These are phyloP conservation scores for Medicago lupulina DNA, from an alignment of 306 rosid species.

Conservation along the genomic window DNA sequence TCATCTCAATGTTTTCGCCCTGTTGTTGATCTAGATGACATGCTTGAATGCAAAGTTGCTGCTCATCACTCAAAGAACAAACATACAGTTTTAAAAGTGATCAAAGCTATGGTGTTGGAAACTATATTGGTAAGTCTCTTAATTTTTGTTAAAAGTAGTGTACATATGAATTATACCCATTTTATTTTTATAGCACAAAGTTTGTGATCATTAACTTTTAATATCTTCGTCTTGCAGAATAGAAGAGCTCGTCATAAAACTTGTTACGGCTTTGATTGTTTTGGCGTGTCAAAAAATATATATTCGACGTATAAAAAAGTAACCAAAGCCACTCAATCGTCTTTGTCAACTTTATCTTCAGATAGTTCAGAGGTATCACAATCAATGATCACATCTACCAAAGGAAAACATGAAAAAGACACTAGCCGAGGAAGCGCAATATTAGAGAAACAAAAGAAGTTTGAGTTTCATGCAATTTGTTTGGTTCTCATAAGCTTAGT, in stretches of 20 bases:
- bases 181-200: background rate
- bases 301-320: constrained; percentile 27
- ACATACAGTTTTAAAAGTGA: constrained; percentile 48
- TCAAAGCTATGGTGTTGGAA: constrained; percentile 65
- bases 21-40: constrained; percentile 59
- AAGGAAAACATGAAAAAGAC: constrained; percentile 21
- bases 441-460: constrained; percentile 45
- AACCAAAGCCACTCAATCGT: background rate
- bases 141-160: too few species aligned
- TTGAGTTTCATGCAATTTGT: constrained; percentile 45
- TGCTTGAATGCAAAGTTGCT: constrained; percentile 44
- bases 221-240: constrained; percentile 47
- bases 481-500: constrained; percentile 60
- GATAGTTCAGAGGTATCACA: constrained; percentile 32
- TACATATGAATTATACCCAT: too few species aligned
- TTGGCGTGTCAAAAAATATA: constrained; percentile 35
- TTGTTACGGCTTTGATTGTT: constrained; percentile 28
- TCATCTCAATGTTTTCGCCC: constrained; percentile 79
- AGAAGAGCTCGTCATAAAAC: constrained; percentile 48
- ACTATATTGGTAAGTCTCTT: constrained; percentile 66
- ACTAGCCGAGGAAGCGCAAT: background rate
- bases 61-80: constrained; percentile 27
- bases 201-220: background rate
- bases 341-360: constrained; percentile 18
- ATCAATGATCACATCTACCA: constrained; percentile 26